Evolutionary conservation across 2,329 filamentous ascomycete species (phyloP), one percentile per base, ranked within the genome.

Genomic region (Colletotrichum paranaense): DNA sequence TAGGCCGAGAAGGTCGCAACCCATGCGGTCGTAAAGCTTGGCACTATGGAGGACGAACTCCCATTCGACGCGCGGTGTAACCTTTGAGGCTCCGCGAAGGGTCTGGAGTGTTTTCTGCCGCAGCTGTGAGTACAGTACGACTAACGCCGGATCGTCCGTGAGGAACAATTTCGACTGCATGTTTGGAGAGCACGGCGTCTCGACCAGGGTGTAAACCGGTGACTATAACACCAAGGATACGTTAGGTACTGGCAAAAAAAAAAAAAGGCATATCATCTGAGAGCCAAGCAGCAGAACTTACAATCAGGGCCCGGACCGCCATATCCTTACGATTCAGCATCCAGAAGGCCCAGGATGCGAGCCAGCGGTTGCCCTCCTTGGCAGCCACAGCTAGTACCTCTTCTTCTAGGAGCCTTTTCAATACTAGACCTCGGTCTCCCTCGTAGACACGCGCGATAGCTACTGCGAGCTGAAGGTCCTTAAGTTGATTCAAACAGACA

Each of bases 301-400:
- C 93, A 77, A 97, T 93, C 4, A 99, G 86, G 7, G 93, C 91
- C 65, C 94, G 91, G 7, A 98, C 95, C 6, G 96, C 94, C 87
- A 95, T 93, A 76, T 97, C 94, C 73, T 92, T 91, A 75, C 93
- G 90, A 49, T 91, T 91, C 5, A 98, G 87, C 88, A 98, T 94
- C 93, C 95, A 97, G 80, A 98, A 98, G 2, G 94, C 94, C 97
- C 97, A 99, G 0, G 94, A 97, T 12, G 95, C 94, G 72, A 98
- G 90, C 96, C 97, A 99, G 70, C 96, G 89, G 79, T 99, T 96
- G 2, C 95, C 95, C 75, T 96, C 92, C 53, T 91, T 88, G 0
- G 93, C 91, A 22, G 97, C 97, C 74, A 94, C 84, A 0, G 92
- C 90, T 0, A 98, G 86, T 1, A 98, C 90, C 74, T 93, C 93